These are phyloP conservation scores for Arachnopeziza araneosa DNA, from an alignment of 2,329 filamentous ascomycete species.

Conservation along the genomic window DNA sequence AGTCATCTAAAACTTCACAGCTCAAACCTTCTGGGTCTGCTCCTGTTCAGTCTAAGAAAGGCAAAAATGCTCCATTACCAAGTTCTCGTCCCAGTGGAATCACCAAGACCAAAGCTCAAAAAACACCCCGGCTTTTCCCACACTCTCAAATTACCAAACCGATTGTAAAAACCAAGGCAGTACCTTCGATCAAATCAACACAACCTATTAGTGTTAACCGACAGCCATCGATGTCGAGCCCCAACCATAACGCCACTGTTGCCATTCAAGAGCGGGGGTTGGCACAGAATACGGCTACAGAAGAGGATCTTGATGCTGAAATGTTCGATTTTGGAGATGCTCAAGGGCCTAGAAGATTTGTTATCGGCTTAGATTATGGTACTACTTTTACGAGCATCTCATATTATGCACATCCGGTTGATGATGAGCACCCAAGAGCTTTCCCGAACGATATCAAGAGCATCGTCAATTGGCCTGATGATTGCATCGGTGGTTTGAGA, in stretches of 20 bases:
- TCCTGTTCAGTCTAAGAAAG: background rate
- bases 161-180: background rate
- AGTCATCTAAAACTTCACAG: background rate
- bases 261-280: background rate
- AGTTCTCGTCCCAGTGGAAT: background rate
- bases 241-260: background rate
- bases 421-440: background rate
- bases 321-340: background rate
- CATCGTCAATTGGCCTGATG: slow-evolving; percentile 18
- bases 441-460: slow-evolving; percentile 9
- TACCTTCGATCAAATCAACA: background rate
- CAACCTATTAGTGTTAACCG: background rate
- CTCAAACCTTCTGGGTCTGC: background rate
- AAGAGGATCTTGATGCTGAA: background rate
- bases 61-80: background rate
- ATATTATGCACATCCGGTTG: slow-evolving; percentile 4
- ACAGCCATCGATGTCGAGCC: background rate
- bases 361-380: slow-evolving; percentile 15
- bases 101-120: background rate
- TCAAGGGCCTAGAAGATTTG: background rate
- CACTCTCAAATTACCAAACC: background rate
- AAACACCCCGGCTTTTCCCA: background rate
- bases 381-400: slow-evolving; percentile 17
- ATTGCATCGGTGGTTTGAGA: slow-evolving; percentile 1
- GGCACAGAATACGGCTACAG: background rate